Percentiles rank a stretch among this genome's conserved stretches.
phyloP scores from a whole-genome alignment of 1,284 basidiomycete species.

The Apiotrichum veenhuisii region DNA sequence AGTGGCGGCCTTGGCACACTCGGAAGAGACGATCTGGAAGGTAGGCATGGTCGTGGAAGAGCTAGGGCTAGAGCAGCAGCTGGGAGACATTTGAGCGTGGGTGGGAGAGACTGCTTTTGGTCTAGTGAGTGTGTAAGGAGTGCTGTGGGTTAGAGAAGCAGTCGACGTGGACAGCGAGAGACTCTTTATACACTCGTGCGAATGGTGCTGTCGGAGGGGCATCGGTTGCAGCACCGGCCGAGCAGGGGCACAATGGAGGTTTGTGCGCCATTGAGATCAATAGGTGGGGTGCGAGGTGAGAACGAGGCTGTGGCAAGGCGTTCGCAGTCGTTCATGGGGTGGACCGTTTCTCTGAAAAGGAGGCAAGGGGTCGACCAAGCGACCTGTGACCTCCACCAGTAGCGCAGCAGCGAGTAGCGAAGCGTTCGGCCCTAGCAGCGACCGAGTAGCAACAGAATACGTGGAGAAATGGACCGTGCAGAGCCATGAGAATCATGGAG shows the following conservation, averaged over 20 bases:
- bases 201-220: background rate
- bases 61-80: background rate
- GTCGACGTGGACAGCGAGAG: background rate
- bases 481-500: no score
- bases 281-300: background rate
- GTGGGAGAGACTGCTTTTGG: background rate
- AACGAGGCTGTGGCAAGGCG: background rate
- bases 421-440: no score
- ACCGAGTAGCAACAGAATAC: no score
- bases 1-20: background rate
- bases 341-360: no score
- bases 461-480: no score
- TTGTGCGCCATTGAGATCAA: background rate
- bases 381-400: no score
- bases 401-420: no score
- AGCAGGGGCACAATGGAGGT: background rate
- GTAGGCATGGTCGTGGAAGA: background rate
- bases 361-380: no score
- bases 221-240: background rate
- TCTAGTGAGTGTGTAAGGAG: background rate
- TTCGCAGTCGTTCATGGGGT: no score
- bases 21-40: conserved; percentile 2
- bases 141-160: background rate
- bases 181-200: background rate
- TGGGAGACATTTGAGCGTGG: background rate